phyloP scores from a whole-genome alignment of 129 eudicot genomes.

The Artemisia argyi region DNA sequence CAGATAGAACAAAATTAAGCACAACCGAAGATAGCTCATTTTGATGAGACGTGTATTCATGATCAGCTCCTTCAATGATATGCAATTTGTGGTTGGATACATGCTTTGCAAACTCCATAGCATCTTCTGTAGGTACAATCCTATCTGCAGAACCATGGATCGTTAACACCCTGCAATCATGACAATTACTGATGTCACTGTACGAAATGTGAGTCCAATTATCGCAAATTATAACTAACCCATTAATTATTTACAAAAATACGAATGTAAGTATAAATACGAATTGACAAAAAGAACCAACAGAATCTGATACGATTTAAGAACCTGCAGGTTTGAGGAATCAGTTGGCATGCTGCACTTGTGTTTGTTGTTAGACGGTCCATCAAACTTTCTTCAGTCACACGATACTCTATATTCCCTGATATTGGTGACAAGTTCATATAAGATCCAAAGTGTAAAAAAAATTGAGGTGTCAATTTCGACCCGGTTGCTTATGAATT shows the following conservation, averaged over 20 bases:
- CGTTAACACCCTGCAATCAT: constrained; percentile 60
- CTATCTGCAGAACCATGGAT: constrained; percentile 73
- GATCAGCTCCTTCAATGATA: constrained; percentile 75
- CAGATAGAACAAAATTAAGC: constrained; percentile 47
- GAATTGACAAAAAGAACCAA: not conserved
- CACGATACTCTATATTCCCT: constrained; percentile 78
- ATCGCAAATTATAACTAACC: too few relatives aligned
- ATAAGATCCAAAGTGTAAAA: constrained; percentile 13
- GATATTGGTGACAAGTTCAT: constrained; percentile 1
- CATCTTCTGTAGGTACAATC: constrained; percentile 59
- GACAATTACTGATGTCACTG: not conserved
- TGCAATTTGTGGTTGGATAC: constrained; percentile 55
- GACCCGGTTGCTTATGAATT: too few relatives aligned
- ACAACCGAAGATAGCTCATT: constrained; percentile 53
- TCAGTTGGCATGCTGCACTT: constrained; percentile 51
- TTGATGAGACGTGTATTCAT: constrained; percentile 66
- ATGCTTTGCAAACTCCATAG: constrained; percentile 48
- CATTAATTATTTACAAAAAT: not conserved
- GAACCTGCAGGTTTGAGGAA: constrained; percentile 72
- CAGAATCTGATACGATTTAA: not conserved
- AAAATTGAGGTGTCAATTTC: too few relatives aligned
- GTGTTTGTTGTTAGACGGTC: constrained; percentile 70
- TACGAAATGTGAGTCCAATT: too few relatives aligned
- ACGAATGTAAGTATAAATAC: not conserved
- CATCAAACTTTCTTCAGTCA: constrained; percentile 66